Conservation (phyloP, 2,329 filamentous ascomycete genomes). For the Colletotrichum tanaceti region DNA sequence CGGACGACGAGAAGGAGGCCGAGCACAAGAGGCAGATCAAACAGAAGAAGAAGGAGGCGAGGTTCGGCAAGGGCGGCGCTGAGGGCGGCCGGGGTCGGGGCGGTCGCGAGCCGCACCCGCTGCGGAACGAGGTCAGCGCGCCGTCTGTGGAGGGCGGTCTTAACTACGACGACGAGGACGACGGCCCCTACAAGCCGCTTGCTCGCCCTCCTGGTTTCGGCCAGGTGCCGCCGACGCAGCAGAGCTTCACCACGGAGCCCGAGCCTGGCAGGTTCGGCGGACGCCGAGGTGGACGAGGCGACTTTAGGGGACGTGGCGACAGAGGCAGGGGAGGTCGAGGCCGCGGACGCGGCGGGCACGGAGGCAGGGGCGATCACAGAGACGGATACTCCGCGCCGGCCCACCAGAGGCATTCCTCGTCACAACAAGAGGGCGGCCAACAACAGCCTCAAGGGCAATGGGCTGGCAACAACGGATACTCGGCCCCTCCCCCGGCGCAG, state of each 20-base stretch:
- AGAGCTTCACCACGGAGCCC: slow-evolving; percentile 56
- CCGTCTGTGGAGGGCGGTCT: slow-evolving; percentile 55
- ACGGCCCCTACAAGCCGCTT: slow-evolving; percentile 78
- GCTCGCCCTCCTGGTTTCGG: slow-evolving; percentile 74
- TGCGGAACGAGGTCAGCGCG: slow-evolving; percentile 55
- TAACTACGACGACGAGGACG: slow-evolving; percentile 76
- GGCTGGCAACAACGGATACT: slow-evolving; percentile 44
- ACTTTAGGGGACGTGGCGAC: slow-evolving; percentile 59
- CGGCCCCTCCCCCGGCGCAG: slow-evolving; percentile 40
- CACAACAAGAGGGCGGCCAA: slow-evolving; percentile 33
- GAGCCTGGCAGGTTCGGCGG: slow-evolving; percentile 46
- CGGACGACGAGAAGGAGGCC: slow-evolving; percentile 93
- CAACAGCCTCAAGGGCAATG: slow-evolving; percentile 50
- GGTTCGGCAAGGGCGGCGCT: slow-evolving; percentile 50
- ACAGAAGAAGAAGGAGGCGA: slow-evolving; percentile 69
- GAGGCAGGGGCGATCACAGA: slow-evolving; percentile 50
- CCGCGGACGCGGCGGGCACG: slow-evolving; percentile 51
- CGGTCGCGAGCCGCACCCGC: slow-evolving; percentile 53
- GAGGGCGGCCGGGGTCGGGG: slow-evolving; percentile 47
- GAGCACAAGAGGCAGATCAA: slow-evolving; percentile 80
- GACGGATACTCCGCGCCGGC: slow-evolving; percentile 58
- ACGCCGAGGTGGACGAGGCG: slow-evolving; percentile 57
- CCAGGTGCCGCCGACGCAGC: slow-evolving; percentile 59
- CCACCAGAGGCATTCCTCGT: slow-evolving; percentile 41
- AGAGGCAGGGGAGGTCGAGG: slow-evolving; percentile 53